A percentile compares a stretch with the other conserved stretches of the same genome.
Evolutionary conservation across 345 rosid species (phyloP).

Genomic region (Acer negundo): DNA sequence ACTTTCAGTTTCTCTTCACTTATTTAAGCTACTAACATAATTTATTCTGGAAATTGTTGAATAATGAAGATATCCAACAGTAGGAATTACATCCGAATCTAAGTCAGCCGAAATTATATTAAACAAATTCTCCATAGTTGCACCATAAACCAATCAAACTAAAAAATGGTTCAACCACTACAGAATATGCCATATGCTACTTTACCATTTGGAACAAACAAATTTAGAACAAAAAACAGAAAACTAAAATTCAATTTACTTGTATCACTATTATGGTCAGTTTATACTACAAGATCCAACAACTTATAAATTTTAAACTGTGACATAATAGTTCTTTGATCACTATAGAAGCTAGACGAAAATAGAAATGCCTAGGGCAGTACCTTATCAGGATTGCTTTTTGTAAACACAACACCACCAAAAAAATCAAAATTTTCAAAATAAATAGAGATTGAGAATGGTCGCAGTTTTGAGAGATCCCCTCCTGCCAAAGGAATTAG

Average conservation of each 20-base stretch:
- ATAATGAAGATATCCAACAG: no score
- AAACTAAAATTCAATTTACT: not conserved
- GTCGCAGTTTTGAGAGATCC: no score
- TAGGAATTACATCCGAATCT: no score
- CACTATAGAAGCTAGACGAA: not conserved
- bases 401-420: conserved; percentile 90
- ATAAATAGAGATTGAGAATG: no score
- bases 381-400: conserved; percentile 96
- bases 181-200: not conserved
- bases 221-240: not conserved
- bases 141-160: not conserved
- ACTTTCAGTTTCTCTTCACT: no score
- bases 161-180: not conserved
- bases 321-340: not conserved
- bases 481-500: no score
- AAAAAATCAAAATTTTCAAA: conserved; percentile 6
- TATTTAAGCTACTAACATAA: no score
- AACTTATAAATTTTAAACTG: conserved; percentile 5
- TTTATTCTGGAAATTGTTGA: no score
- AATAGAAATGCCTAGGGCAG: conserved; percentile 1
- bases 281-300: not conserved
- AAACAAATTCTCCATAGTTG: not conserved
- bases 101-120: no score
- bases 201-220: not conserved
- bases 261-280: not conserved